Percentiles rank a stretch among this genome's conserved stretches.
Evolutionary conservation across 2,329 filamentous ascomycete genomes (phyloP).

Genomic region (Apiospora marii): DNA sequence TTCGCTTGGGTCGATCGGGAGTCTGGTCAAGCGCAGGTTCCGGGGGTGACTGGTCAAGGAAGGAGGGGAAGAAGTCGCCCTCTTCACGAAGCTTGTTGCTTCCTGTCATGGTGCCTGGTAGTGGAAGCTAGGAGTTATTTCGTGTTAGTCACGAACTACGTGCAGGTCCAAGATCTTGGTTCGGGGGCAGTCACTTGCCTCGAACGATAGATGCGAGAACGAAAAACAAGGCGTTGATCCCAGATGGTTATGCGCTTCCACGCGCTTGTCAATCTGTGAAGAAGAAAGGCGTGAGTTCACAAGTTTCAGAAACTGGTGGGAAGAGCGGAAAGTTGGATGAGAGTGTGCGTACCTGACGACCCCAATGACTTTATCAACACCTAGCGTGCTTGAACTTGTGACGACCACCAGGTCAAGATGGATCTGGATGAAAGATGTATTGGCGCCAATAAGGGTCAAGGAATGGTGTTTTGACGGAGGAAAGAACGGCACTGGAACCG

Average conservation of each 20-base stretch:
- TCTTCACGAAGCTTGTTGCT: constrained; percentile 22
- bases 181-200: neutral
- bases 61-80: constrained; percentile 24
- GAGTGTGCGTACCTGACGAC: neutral
- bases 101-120: neutral
- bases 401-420: neutral
- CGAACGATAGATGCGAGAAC: no score
- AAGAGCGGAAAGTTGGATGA: neutral
- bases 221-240: neutral
- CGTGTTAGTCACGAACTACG: neutral
- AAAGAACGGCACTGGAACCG: neutral
- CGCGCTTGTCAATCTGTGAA: neutral
- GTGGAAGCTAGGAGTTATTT: neutral
- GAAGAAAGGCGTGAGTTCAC: neutral
- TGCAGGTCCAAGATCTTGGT: neutral
- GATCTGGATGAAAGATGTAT: neutral
- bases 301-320: neutral
- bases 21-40: constrained; percentile 11
- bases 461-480: neutral
- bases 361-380: neutral
- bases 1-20: constrained; percentile 27
- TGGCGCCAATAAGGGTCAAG: neutral
- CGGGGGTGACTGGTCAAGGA: neutral
- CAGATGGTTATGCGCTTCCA: neutral
- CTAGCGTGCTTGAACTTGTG: neutral